A percentile compares a stretch with the other conserved stretches of the same genome.
Evolutionary conservation across 2,329 filamentous ascomycete genomes (phyloP).

Genomic region (Ophiocordyceps camponoti-leonardi): DNA sequence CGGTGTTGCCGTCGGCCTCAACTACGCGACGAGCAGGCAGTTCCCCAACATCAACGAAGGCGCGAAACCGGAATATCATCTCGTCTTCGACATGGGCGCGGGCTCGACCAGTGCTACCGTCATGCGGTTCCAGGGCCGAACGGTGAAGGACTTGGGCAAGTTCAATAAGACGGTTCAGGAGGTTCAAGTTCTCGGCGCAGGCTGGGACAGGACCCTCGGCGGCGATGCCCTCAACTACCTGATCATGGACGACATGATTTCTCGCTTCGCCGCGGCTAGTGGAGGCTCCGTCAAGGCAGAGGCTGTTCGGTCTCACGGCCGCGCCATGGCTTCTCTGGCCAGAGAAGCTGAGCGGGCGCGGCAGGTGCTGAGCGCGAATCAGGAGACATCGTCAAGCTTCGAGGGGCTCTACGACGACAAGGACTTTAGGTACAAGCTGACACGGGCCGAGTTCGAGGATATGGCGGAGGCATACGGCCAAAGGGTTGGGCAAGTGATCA

Average conservation of each 20-base stretch:
- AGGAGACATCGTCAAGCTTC: conserved; percentile 61
- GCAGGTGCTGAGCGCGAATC: conserved; percentile 86
- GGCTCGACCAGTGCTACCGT: conserved; percentile 85
- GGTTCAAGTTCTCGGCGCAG: conserved; percentile 70
- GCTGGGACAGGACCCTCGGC: conserved; percentile 80
- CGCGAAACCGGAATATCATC: conserved; percentile 73
- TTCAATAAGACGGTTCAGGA: conserved; percentile 96
- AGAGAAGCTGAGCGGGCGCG: conserved; percentile 80
- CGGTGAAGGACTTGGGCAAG: conserved; percentile 79
- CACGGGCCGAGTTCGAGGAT: conserved; percentile 63
- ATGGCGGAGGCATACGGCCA: conserved; percentile 51
- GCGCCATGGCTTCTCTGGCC: conserved; percentile 75
- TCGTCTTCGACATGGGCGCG: conserved; percentile 96
- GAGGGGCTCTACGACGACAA: conserved; percentile 84
- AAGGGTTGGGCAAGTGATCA: conserved; percentile 52
- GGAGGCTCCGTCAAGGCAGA: conserved; percentile 43
- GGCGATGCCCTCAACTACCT: conserved; percentile 79
- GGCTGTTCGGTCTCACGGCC: conserved; percentile 56
- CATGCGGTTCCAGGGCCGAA: conserved; percentile 73
- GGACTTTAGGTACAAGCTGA: conserved; percentile 84
- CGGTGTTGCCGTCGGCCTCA: conserved; percentile 78
- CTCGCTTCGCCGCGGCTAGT: conserved; percentile 55
- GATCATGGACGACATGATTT: conserved; percentile 77
- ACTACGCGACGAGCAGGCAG: conserved; percentile 82
- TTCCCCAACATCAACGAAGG: conserved; percentile 76